Conservation (phyloP, 257 asterid genomes). For the Solanum habrochaites region DNA sequence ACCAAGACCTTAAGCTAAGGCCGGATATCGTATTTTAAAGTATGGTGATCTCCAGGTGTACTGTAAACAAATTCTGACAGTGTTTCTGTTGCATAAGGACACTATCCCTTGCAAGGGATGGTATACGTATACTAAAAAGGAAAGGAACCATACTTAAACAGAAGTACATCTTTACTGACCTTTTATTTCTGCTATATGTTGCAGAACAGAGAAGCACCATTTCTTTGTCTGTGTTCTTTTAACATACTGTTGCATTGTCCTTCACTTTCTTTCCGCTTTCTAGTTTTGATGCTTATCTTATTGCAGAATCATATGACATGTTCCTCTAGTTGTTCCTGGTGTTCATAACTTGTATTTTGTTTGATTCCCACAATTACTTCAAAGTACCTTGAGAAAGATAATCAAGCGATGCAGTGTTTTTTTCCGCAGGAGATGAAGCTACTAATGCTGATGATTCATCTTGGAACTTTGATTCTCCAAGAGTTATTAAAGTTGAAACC, state of each 20-base stretch:
- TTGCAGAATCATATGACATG: not conserved
- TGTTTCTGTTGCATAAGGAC: not conserved
- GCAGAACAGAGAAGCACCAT: not conserved
- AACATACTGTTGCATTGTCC: not conserved
- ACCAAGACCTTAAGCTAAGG: not conserved
- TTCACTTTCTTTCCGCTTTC: not conserved
- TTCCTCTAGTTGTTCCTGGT: not conserved
- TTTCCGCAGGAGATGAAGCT: slow-evolving; percentile 55
- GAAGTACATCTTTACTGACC: not conserved
- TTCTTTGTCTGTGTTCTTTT: not conserved
- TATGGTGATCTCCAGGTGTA: not conserved
- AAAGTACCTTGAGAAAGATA: not conserved
- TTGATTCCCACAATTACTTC: not conserved
- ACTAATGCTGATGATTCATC: slow-evolving; percentile 53
- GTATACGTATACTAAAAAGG: not conserved
- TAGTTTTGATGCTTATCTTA: not conserved
- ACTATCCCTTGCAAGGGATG: not conserved
- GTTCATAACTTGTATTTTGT: not conserved
- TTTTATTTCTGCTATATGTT: not conserved
- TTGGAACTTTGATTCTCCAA: slow-evolving; percentile 53
- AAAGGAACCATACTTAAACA: not conserved
- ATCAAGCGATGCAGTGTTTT: not conserved
- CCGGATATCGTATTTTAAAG: not conserved
- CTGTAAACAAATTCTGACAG: not conserved
- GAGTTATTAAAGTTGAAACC: slow-evolving; percentile 45